Conservation (phyloP, 495 filamentous ascomycete species). For the Cryomyces minteri region DNA sequence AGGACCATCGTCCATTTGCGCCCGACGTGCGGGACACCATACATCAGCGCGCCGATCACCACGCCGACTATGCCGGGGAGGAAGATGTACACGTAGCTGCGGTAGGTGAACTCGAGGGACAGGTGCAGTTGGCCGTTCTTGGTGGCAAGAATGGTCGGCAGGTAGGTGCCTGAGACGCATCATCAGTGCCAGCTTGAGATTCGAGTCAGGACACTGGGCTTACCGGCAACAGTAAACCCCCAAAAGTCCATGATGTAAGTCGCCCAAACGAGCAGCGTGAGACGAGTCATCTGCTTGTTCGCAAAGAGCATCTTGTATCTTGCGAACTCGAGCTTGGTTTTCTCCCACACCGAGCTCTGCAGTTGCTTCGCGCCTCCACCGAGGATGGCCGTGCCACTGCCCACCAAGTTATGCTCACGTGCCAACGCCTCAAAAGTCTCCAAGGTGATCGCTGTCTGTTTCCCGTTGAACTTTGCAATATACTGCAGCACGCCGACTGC, state of each 20-base stretch:
- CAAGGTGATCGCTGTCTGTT: conserved; percentile 15
- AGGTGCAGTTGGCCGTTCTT: conserved; percentile 21
- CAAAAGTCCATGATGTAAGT: conserved; percentile 25
- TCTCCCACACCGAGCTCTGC: conserved; percentile 12
- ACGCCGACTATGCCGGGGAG: conserved; percentile 26
- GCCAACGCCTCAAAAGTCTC: conserved; percentile 19
- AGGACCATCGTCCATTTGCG: conserved; percentile 28
- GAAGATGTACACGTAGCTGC: conserved; percentile 27
- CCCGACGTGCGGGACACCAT: conserved; percentile 21
- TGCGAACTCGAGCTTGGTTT: conserved; percentile 17
- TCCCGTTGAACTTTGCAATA: conserved; percentile 23
- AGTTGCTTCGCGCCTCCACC: conserved; percentile 13
- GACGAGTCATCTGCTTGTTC: conserved; percentile 16
- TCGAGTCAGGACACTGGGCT: no score
- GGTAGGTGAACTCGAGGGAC: conserved; percentile 21
- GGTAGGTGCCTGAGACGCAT: conserved; percentile 17
- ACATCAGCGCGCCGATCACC: conserved; percentile 21
- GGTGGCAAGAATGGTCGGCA: conserved; percentile 21
- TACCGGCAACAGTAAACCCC: conserved; percentile 27
- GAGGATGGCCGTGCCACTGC: conserved; percentile 5
- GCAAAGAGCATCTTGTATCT: conserved; percentile 24
- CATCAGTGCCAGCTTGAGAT: no score
- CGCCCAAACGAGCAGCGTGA: conserved; percentile 25
- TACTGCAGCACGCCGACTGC: conserved; percentile 23
- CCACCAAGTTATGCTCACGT: conserved; percentile 8